phyloP scores from a whole-genome alignment of 2,329 filamentous ascomycete species.

The Pseudomassariella vexata region DNA sequence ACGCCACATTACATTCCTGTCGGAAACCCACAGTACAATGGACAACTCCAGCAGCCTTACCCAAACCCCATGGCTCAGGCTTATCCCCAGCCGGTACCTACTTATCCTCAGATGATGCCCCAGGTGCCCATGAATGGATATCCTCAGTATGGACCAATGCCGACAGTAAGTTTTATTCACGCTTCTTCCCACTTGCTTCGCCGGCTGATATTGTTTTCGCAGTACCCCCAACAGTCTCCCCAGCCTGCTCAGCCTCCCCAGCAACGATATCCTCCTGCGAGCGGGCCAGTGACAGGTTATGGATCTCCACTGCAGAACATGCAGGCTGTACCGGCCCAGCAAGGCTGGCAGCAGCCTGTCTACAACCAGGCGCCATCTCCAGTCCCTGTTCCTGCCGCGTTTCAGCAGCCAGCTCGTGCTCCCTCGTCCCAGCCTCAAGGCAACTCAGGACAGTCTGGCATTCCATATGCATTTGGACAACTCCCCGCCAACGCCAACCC shows the following conservation, averaged over 20 bases:
- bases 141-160: constrained; percentile 38
- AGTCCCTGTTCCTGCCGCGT: constrained; percentile 15
- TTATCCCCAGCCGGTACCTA: constrained; percentile 37
- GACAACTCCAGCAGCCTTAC: constrained; percentile 40
- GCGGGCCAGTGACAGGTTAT: constrained; percentile 27
- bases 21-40: constrained; percentile 33
- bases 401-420: constrained; percentile 12
- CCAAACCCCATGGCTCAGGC: constrained; percentile 39
- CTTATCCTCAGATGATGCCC: constrained; percentile 37
- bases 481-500: constrained; percentile 65
- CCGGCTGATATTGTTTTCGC: constrained; percentile 11
- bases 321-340: constrained; percentile 25
- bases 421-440: constrained; percentile 17
- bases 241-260: constrained; percentile 27
- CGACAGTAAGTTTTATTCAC: constrained; percentile 34
- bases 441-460: constrained; percentile 21
- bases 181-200: constrained; percentile 16
- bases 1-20: constrained; percentile 48
- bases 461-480: constrained; percentile 74
- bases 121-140: constrained; percentile 26
- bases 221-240: constrained; percentile 23
- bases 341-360: constrained; percentile 23
- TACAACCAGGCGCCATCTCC: constrained; percentile 18
- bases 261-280: constrained; percentile 29
- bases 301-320: constrained; percentile 26